phyloP scores from a whole-genome alignment of 495 filamentous ascomycete species.

The Opeltia flavorubescens region DNA sequence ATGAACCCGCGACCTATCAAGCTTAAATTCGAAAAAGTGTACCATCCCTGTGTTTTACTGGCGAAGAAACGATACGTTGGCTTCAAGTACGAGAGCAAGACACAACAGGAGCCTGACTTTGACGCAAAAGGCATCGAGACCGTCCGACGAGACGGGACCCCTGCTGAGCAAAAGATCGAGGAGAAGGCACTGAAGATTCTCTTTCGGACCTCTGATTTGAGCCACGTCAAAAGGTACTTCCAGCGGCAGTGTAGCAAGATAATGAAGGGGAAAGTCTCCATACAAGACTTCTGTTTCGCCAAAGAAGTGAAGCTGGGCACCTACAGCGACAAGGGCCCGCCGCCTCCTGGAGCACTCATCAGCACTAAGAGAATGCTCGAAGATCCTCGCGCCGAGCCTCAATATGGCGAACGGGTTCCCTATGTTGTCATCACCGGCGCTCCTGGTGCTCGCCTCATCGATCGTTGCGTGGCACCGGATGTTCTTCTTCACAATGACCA shows the following conservation, averaged over 20 bases:
- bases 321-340: conserved; percentile 66
- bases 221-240: conserved; percentile 82
- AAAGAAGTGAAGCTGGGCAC: conserved; percentile 81
- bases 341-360: conserved; percentile 78
- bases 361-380: conserved; percentile 71
- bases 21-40: conserved; percentile 97
- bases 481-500: conserved; percentile 60
- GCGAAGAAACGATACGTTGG: conserved; percentile 98
- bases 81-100: conserved; percentile 79
- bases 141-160: conserved; percentile 84
- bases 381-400: conserved; percentile 77
- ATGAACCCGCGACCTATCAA: conserved; percentile 88
- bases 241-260: conserved; percentile 85
- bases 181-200: conserved; percentile 83
- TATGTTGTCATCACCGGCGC: conserved; percentile 86
- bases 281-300: conserved; percentile 94
- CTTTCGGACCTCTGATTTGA: conserved; percentile 80
- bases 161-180: conserved; percentile 93
- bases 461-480: conserved; percentile 82
- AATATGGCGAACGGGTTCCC: conserved; percentile 88
- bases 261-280: conserved; percentile 72
- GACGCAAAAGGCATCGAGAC: conserved; percentile 98
- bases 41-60: conserved; percentile 82
- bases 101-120: conserved; percentile 75
- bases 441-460: conserved; percentile 71